Evolutionary conservation across 1,284 basidiomycete species (phyloP), one percentile per base, ranked within the genome.

Genomic region (Fistulina hepatica): DNA sequence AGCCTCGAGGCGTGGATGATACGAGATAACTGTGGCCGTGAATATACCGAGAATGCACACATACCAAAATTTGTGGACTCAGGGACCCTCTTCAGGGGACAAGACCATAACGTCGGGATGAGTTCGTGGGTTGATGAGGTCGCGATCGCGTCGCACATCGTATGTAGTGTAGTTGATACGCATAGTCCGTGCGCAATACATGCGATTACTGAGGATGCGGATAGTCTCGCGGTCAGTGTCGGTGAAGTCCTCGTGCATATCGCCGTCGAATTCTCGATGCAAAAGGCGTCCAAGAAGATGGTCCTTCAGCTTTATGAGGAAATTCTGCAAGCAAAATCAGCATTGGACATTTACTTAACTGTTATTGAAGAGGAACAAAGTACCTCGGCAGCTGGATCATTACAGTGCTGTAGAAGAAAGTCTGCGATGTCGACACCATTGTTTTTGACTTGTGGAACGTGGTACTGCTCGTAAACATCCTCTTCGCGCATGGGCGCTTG

Each of bases 131-230:
- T 49, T 50, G 16, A 54, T 37, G 19, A 39, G 36, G 31, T 52
- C 50, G 21, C 49, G 44, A 15, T 45, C 48, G 4, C 46, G 40
- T 2, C 42, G 45, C 9, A 52, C 33, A 25, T 55, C 48, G 28
- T 55, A 55, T 0, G 52, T 55, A 3, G 52, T 55, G 36, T 48
- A 50, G 39, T 48, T 46, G 23, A 51, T 23, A 21, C 43, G 36
- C 5, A 52, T 24, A 17, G 41, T 37, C 35, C 50, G 34, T 33
- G 50, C 30, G 7, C 24, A 34, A 41, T 44, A 50, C 12, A 56
- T 51, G 17, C 46, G 45, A 26, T 48, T 38, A 15, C 45, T 36
- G 10, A 44, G 33, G 21, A 55, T 49, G 21, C 36, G 13, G 1
- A 54, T 32, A 20, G 31, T 30, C 10, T 41, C 33, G 3, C 42